phyloP scores from a whole-genome alignment of 768 basidiomycete species.

The Cystoderma amianthinum region DNA sequence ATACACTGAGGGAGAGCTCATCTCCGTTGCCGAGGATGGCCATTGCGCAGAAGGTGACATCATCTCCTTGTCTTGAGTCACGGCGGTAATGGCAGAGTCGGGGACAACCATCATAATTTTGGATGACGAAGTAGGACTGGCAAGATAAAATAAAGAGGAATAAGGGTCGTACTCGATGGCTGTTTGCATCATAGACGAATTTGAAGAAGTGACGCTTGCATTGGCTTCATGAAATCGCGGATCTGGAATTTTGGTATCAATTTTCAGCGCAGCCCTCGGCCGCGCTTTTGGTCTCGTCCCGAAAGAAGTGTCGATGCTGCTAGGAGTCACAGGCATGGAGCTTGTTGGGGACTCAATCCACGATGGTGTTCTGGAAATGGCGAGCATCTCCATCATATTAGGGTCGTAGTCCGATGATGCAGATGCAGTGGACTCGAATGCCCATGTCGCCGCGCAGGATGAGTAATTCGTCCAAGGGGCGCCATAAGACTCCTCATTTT shows the following conservation, averaged over 20 bases:
- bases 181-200: conserved; percentile 67
- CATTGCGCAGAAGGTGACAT: conserved; percentile 41
- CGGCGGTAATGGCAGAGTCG: conserved; percentile 30
- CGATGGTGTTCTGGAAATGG: conserved; percentile 41
- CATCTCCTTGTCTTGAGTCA: conserved; percentile 51
- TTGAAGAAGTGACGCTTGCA: conserved; percentile 36
- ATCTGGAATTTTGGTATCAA: conserved; percentile 48
- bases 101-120: conserved; percentile 29
- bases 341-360: conserved; percentile 43
- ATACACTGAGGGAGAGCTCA: conserved; percentile 40
- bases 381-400: conserved; percentile 32
- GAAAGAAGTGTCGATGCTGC: conserved; percentile 36
- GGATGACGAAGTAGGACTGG: conserved; percentile 34
- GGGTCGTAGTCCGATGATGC: conserved; percentile 30
- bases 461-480: conserved; percentile 33
- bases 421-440: conserved; percentile 42
- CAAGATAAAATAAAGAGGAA: conserved; percentile 49
- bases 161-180: conserved; percentile 63
- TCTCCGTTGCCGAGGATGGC: conserved; percentile 37
- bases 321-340: conserved; percentile 55
- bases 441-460: conserved; percentile 48
- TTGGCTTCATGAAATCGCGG: conserved; percentile 41
- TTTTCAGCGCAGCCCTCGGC: conserved; percentile 40
- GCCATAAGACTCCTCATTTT: conserved; percentile 33
- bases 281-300: conserved; percentile 25